Evolutionary conservation across 2,329 filamentous ascomycete species (phyloP).

Genomic region (Nectriaceae sp.): DNA sequence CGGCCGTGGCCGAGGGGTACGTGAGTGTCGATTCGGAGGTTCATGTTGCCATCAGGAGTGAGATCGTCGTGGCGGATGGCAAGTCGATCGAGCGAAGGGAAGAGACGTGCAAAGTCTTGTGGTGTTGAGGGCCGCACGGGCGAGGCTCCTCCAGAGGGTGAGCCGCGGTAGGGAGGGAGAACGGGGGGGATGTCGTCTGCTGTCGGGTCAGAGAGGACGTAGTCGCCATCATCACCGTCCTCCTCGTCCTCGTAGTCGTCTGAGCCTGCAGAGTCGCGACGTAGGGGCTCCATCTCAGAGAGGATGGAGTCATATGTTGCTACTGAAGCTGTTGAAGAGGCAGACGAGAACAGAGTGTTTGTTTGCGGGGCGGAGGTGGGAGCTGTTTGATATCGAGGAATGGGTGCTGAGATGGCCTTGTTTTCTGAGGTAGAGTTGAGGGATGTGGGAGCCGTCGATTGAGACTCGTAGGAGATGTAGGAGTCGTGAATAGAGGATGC

Average conservation of each 20-base stretch:
- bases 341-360: conserved; percentile 20
- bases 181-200: conserved; percentile 45
- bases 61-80: conserved; percentile 88
- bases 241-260: conserved; percentile 21
- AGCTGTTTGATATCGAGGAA: not conserved
- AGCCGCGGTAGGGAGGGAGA: conserved; percentile 61
- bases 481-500: conserved; percentile 28
- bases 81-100: conserved; percentile 80
- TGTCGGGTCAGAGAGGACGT: conserved; percentile 27
- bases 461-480: conserved; percentile 29
- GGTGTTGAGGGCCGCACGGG: conserved; percentile 77
- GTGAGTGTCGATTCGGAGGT: conserved; percentile 83
- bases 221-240: conserved; percentile 20
- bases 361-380: not conserved
- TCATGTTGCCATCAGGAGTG: conserved; percentile 93
- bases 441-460: conserved; percentile 31
- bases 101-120: conserved; percentile 79
- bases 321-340: conserved; percentile 54
- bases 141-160: conserved; percentile 50
- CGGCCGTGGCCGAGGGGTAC: conserved; percentile 59
- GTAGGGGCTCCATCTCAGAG: conserved; percentile 31
- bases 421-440: conserved; percentile 26
- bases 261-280: conserved; percentile 23
- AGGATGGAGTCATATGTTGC: conserved; percentile 80
- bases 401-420: conserved; percentile 14